phyloP scores from a whole-genome alignment of 1,284 basidiomycete species.

The Athelia psychrophila region DNA sequence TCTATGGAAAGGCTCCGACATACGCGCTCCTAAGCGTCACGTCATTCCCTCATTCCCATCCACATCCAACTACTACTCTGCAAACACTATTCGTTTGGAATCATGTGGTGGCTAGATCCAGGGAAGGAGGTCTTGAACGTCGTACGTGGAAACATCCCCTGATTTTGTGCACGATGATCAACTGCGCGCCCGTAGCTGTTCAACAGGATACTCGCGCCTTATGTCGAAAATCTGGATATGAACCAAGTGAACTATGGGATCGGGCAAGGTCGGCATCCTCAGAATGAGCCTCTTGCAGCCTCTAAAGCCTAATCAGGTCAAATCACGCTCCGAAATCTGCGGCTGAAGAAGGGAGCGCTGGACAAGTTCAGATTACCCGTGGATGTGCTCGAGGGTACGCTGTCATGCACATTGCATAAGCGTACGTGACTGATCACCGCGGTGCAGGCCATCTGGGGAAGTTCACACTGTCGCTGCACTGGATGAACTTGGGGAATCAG shows the following conservation, averaged over 20 bases:
- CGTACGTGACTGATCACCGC: background rate
- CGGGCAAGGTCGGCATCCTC: slow-evolving; percentile 66
- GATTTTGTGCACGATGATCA: background rate
- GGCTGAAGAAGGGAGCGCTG: slow-evolving; percentile 90
- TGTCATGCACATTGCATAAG: background rate
- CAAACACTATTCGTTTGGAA: slow-evolving; percentile 11
- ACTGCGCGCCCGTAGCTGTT: slow-evolving; percentile 61
- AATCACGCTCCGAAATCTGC: slow-evolving; percentile 78
- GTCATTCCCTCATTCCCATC: too few species aligned
- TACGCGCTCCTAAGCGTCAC: too few species aligned
- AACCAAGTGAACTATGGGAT: slow-evolving; percentile 96
- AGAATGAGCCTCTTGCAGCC: background rate
- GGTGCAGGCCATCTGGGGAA: slow-evolving; percentile 86
- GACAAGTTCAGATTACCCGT: slow-evolving; percentile 97
- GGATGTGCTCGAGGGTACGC: slow-evolving; percentile 87
- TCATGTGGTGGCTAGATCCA: slow-evolving; percentile 79
- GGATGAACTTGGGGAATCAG: slow-evolving; percentile 92
- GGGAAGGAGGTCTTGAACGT: slow-evolving; percentile 78
- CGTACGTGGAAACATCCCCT: slow-evolving; percentile 34
- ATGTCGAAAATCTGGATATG: slow-evolving; percentile 96
- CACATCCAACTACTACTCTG: too few species aligned
- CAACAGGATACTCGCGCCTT: slow-evolving; percentile 91
- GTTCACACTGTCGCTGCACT: slow-evolving; percentile 92
- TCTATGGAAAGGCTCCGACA: too few species aligned
- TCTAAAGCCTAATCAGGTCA: slow-evolving; percentile 59